These are phyloP conservation scores for Phytophthora melonis DNA, from an alignment of 352 stramenopile species.

Conservation along the genomic window DNA sequence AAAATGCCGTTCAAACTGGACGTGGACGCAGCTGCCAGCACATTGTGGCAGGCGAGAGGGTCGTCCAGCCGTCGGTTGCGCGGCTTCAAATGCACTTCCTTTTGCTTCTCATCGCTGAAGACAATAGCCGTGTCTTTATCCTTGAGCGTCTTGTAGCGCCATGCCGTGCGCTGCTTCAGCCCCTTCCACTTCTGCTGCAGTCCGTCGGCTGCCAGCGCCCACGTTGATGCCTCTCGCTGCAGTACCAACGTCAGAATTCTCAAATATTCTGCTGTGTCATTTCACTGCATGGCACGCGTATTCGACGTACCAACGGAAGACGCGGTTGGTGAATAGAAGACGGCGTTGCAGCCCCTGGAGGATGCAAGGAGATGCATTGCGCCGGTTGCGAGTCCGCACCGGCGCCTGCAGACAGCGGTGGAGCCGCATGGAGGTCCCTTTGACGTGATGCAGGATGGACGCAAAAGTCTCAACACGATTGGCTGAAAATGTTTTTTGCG, in stretches of 20 bases:
- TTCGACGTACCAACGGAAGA: slow-evolving; percentile 23
- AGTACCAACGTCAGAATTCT: slow-evolving; percentile 16
- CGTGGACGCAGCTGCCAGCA: slow-evolving; percentile 62
- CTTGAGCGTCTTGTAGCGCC: slow-evolving; percentile 85
- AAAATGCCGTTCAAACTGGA: slow-evolving; percentile 84
- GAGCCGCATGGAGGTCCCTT: slow-evolving; percentile 25
- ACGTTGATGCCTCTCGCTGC: slow-evolving; percentile 66
- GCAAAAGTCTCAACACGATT: neutral
- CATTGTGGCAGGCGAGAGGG: slow-evolving; percentile 79
- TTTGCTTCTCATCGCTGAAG: slow-evolving; percentile 76
- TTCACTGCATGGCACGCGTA: neutral
- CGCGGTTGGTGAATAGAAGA: neutral
- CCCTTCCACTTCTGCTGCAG: slow-evolving; percentile 86
- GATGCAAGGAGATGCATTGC: neutral
- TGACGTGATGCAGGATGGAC: neutral
- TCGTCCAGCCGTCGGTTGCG: slow-evolving; percentile 65
- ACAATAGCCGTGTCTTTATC: slow-evolving; percentile 77
- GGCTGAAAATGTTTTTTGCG: neutral
- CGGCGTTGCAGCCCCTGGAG: neutral
- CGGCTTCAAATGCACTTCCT: slow-evolving; percentile 77
- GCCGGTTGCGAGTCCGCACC: slow-evolving; percentile 18
- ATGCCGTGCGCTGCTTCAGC: slow-evolving; percentile 84
- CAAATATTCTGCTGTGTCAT: slow-evolving; percentile 10
- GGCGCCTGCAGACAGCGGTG: slow-evolving; percentile 25
- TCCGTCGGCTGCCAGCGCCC: slow-evolving; percentile 75